Base-by-base conservation (phyloP, 2,329 filamentous ascomycete species). In the Botrytis medusae region DNA sequence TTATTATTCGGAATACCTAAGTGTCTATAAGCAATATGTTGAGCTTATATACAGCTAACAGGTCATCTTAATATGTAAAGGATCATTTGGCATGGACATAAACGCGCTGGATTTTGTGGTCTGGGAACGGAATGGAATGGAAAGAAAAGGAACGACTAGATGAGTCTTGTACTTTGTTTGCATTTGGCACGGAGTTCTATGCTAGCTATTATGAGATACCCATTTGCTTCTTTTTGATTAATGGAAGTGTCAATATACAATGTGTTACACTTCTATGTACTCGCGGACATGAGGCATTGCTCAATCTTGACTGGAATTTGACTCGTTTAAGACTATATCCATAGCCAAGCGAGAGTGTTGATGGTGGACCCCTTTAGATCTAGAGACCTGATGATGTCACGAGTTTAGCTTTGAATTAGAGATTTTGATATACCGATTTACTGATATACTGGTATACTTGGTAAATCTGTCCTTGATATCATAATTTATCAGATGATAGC, bases 191-290 rank as follows among this genome's bases (percentile, higher is more conserved):
- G 71, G 71, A 69, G 71, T 72, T 72, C 46, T 59, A 40, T n/a
- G 51, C 22, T 72, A 46, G 61, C 51, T 68, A 60, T 60, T 67
- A 61, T 48, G 44, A 70, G 63, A 72, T 75, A 74, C 69, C 74
- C 63, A 71, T 74, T 75, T 72, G 73, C 73, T 71, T 74, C 69
- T 57, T 57, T 57, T 10, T 32, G 29, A 57, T 64, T 18, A 59
- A 48, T 34, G 25, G 32, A 54, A 37, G 69, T 60, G n/a, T 25
- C 10, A 32, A 25, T 51, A 61, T 14, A 61, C 12, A 20, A 68
- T 18, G 60, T 37, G 46, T 48, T 59, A 54, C 7, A 61, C 16
- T 34, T 34, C 4, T 63, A 1, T 32, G 20, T 46, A 25, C n/a
- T 34, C 5, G 5, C 10, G 16, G 29, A 57, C 14, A 29, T 16